phyloP scores from a whole-genome alignment of 1,284 basidiomycete species.

The Rhodotorula sp. region DNA sequence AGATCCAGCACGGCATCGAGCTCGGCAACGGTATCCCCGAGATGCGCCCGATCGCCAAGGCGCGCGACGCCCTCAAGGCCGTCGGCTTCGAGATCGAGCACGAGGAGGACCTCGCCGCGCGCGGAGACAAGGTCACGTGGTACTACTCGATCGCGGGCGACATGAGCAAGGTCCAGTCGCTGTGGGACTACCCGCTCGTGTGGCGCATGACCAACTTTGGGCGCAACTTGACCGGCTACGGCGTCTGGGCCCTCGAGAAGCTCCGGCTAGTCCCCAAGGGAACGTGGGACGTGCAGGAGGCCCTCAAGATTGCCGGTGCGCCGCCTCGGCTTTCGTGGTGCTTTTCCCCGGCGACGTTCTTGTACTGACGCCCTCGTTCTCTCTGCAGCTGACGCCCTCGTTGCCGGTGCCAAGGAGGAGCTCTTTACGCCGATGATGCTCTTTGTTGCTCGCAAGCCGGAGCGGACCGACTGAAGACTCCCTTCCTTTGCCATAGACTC shows the following conservation, averaged over 20 bases:
- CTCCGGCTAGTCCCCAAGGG: conserved; percentile 85
- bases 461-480: background rate
- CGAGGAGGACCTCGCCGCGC: conserved; percentile 92
- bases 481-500: background rate
- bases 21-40: conserved; percentile 95
- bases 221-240: conserved; percentile 77
- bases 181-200: conserved; percentile 68
- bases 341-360: background rate
- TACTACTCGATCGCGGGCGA: conserved; percentile 74
- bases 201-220: conserved; percentile 89
- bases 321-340: background rate
- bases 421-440: conserved; percentile 7
- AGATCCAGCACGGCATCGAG: conserved; percentile 72
- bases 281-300: conserved; percentile 85
- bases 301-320: conserved; percentile 71
- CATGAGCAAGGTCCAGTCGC: conserved; percentile 83
- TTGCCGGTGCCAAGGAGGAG: background rate
- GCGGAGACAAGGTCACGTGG: conserved; percentile 63
- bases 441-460: conserved; percentile 11
- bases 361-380: background rate
- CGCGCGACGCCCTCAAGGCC: conserved; percentile 72
- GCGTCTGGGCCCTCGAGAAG: conserved; percentile 73
- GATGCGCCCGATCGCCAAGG: conserved; percentile 77
- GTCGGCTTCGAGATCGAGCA: conserved; percentile 88
- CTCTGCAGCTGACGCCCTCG: conserved; percentile 3